Conservation (phyloP, 257 asterid genomes). For the Solanum sitiens region DNA sequence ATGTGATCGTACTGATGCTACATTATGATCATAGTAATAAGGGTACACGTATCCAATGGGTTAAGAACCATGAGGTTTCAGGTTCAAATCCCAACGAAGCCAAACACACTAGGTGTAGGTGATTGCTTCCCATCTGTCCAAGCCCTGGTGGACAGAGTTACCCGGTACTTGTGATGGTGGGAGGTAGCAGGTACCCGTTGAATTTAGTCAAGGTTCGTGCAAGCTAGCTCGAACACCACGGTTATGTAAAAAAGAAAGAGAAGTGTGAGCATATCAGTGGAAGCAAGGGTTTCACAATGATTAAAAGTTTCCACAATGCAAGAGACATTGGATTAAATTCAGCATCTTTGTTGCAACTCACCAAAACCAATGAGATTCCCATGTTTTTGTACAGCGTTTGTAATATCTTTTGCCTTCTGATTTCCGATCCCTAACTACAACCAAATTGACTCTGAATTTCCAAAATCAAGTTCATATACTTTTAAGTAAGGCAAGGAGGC, state of each 20-base stretch:
- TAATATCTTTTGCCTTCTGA: constrained; percentile 59
- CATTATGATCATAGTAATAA: neutral
- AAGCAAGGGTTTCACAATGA: neutral
- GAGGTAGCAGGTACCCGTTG: neutral
- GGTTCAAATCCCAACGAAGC: neutral
- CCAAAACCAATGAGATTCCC: constrained; percentile 89
- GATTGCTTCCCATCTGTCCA: neutral
- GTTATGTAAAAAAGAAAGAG: neutral
- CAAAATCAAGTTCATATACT: neutral
- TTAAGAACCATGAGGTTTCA: neutral
- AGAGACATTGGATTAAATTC: neutral
- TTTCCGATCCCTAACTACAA: constrained; percentile 64
- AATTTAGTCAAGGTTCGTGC: neutral
- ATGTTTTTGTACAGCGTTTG: constrained; percentile 43
- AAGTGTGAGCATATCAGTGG: neutral
- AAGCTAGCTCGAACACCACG: neutral
- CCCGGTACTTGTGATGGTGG: neutral
- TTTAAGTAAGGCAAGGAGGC: neutral
- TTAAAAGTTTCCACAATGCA: neutral
- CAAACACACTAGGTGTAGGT: neutral
- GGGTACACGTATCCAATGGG: neutral
- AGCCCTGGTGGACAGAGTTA: neutral
- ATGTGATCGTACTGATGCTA: neutral
- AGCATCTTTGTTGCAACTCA: constrained; percentile 24
- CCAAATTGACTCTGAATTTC: constrained; percentile 1